Percentiles rank a stretch among this genome's conserved stretches.
phyloP scores from a whole-genome alignment of 495 filamentous ascomycete genomes.

The Hypoxylon fuscum region DNA sequence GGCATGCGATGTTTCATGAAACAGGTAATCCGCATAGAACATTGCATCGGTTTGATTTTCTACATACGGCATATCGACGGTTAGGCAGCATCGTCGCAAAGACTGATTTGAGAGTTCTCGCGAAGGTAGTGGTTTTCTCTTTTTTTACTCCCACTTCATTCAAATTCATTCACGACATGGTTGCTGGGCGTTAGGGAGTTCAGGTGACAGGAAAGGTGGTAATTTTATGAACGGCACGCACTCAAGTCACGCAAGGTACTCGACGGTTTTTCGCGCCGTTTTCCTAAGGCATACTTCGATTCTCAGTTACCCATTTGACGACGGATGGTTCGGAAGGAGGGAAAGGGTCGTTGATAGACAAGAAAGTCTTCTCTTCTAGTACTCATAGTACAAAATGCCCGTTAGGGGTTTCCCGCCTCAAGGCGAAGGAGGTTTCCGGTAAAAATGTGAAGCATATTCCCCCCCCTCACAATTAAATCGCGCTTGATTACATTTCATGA shows the following conservation, averaged over 20 bases:
- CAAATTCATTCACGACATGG: slow-evolving; percentile 18
- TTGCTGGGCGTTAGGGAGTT: slow-evolving; percentile 31
- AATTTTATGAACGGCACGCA: slow-evolving; percentile 35
- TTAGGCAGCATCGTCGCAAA: slow-evolving; percentile 28
- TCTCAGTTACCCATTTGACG: not conserved
- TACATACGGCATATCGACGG: slow-evolving; percentile 30
- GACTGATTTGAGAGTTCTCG: slow-evolving; percentile 15
- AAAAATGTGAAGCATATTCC: not conserved
- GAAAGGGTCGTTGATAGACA: not conserved
- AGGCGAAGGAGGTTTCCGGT: too few relatives aligned
- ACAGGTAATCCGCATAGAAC: slow-evolving; percentile 37
- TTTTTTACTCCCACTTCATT: slow-evolving; percentile 16
- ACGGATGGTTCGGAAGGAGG: not conserved
- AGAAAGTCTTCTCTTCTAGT: slow-evolving; percentile 45
- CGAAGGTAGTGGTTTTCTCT: slow-evolving; percentile 3
- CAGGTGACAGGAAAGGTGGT: slow-evolving; percentile 15
- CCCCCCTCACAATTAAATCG: slow-evolving; percentile 11
- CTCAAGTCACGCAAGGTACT: slow-evolving; percentile 5
- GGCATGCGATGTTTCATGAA: slow-evolving; percentile 32
- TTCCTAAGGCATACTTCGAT: not conserved
- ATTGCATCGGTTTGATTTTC: slow-evolving; percentile 30
- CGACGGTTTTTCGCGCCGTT: slow-evolving; percentile 6
- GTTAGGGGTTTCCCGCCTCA: too few relatives aligned
- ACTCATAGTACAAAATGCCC: too few relatives aligned
- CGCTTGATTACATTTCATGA: slow-evolving; percentile 24